phyloP scores from a whole-genome alignment of 345 rosid genomes.

The Gossypium ekmanianum region DNA sequence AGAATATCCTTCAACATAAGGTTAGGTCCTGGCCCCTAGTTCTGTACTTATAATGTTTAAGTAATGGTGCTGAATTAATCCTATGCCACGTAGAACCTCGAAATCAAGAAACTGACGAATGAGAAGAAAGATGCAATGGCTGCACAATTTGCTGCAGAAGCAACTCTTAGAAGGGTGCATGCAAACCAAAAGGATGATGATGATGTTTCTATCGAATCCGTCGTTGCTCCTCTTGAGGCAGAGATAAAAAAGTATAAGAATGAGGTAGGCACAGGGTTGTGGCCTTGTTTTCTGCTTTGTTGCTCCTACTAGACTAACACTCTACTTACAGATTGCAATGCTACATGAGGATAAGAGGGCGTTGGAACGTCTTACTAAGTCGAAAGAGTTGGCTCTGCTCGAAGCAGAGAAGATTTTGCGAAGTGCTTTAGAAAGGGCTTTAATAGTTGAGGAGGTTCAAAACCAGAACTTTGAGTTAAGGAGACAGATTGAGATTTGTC shows the following conservation, averaged over 20 bases:
- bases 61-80: neutral
- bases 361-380: slow-evolving; percentile 76
- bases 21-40: slow-evolving; percentile 27
- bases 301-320: neutral
- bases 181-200: slow-evolving; percentile 66
- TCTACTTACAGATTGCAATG: slow-evolving; percentile 42
- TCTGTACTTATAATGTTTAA: neutral
- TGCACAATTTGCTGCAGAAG: slow-evolving; percentile 91
- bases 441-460: slow-evolving; percentile 91
- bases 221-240: slow-evolving; percentile 84
- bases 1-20: slow-evolving; percentile 60
- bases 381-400: slow-evolving; percentile 76
- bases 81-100: slow-evolving; percentile 53
- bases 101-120: slow-evolving; percentile 54
- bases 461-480: slow-evolving; percentile 83
- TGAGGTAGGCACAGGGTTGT: slow-evolving; percentile 39
- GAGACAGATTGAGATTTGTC: slow-evolving; percentile 86
- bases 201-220: slow-evolving; percentile 51
- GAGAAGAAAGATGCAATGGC: slow-evolving; percentile 84
- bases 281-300: neutral
- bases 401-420: slow-evolving; percentile 84
- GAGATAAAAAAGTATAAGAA: slow-evolving; percentile 71
- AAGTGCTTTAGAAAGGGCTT: slow-evolving; percentile 90
- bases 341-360: slow-evolving; percentile 88
- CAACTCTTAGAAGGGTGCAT: slow-evolving; percentile 70